phyloP scores from a whole-genome alignment of 1,284 basidiomycete species.

The Ganoderma lucidum region DNA sequence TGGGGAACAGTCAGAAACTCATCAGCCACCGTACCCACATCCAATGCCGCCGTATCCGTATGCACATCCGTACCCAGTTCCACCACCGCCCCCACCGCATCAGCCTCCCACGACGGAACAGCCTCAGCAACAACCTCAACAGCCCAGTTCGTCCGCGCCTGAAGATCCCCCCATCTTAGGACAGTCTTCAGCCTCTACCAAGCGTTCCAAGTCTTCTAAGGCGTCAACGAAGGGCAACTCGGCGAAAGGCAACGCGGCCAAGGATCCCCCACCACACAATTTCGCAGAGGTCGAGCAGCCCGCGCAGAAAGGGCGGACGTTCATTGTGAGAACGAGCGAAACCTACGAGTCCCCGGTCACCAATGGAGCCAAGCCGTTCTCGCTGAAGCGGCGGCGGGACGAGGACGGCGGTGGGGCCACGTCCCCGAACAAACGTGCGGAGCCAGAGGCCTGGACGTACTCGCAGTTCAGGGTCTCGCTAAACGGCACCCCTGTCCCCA shows the following conservation, averaged over 20 bases:
- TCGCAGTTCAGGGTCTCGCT: constrained; percentile 20
- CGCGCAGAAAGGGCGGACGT: constrained; percentile 22
- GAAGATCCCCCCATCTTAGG: background rate
- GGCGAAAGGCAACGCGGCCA: background rate
- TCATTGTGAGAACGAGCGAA: constrained; percentile 35
- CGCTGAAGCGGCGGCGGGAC: constrained; percentile 28
- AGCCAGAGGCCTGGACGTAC: constrained; percentile 21
- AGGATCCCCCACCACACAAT: background rate
- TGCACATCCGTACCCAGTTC: constrained; percentile 10
- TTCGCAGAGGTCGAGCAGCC: background rate
- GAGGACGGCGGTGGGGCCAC: constrained; percentile 2
- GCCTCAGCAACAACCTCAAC: constrained; percentile 1
- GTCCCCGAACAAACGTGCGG: constrained; percentile 16
- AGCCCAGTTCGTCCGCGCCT: background rate
- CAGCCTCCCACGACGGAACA: constrained; percentile 8
- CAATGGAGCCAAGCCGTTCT: constrained; percentile 11
- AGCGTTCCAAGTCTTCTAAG: background rate
- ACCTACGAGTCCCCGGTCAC: constrained; percentile 20
- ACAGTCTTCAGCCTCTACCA: background rate
- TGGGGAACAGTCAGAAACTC: constrained; percentile 8
- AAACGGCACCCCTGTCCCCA: constrained; percentile 1
- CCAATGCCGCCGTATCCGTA: constrained; percentile 16
- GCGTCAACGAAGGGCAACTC: background rate
- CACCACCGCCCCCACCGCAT: constrained; percentile 15
- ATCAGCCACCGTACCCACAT: constrained; percentile 11